Conservation (phyloP, 352 stramenopile species). For the Phytophthora multivora region DNA sequence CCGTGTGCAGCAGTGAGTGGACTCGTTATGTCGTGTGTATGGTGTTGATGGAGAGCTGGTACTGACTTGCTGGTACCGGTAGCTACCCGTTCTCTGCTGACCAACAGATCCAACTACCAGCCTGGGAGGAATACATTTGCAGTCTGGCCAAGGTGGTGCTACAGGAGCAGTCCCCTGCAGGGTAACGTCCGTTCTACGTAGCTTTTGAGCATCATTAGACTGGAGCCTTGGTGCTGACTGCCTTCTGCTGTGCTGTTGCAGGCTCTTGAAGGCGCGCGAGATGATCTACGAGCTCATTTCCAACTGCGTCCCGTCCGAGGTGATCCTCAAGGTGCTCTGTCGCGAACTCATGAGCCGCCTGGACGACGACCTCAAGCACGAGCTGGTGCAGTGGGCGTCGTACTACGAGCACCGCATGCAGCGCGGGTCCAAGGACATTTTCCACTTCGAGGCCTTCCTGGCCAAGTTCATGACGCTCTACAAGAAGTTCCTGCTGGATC, state of each 20-base stretch:
- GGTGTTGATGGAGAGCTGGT: background rate
- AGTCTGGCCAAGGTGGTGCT: conserved; percentile 94
- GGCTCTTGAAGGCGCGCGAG: conserved; percentile 92
- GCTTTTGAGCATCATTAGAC: background rate
- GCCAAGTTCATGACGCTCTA: conserved; percentile 99
- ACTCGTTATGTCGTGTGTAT: no score
- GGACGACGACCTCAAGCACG: conserved; percentile 96
- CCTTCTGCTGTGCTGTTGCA: conserved; percentile 29
- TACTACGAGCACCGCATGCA: conserved; percentile 96
- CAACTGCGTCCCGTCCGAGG: conserved; percentile 98
- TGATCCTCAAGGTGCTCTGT: conserved; percentile 94
- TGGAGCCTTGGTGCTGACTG: background rate
- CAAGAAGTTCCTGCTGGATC: conserved; percentile 97
- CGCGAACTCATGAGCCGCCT: conserved; percentile 94
- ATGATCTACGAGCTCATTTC: conserved; percentile 99
- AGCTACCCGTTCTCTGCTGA: conserved; percentile 88
- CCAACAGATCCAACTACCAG: conserved; percentile 86
- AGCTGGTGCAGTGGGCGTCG: conserved; percentile 90
- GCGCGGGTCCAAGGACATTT: conserved; percentile 97
- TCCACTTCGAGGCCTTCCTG: conserved; percentile 99
- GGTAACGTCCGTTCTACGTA: conserved; percentile 45
- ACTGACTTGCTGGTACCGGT: conserved; percentile 1
- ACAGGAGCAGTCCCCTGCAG: conserved; percentile 94
- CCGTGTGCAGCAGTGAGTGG: conserved; percentile 67
- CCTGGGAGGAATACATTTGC: conserved; percentile 98